Evolutionary conservation across 805 yeast species (phyloP), one percentile per base, ranked within the genome.

Genomic region (Cyberlindnera japonica): DNA sequence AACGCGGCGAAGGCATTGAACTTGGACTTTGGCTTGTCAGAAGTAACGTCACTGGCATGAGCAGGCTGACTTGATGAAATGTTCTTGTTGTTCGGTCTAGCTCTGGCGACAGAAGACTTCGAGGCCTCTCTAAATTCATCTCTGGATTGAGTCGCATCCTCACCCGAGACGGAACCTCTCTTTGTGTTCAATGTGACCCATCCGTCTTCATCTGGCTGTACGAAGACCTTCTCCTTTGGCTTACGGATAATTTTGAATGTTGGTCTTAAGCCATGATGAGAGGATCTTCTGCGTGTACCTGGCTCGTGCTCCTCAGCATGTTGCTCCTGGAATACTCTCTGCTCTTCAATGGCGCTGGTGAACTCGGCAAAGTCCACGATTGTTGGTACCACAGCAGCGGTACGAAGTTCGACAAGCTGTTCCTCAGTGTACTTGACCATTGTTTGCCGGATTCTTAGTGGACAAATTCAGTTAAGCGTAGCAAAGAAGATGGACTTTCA

Each of bases 1-100:
- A 85, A 75, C 19, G 91, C 91, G 52, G 81, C 89, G 61, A 85
- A 85, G 5, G 93, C 91, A 62, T 85, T 85, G 72, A 84, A 85
- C 16, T 76, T 71, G 32, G 71, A 70, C 46, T 77, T 76, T 47
- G 76, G 83, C 48, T 80, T 76, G 48, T 81, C 87, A 28, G 87
- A 78, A 53, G 77, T 69, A 44, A 79, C 72, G 59, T 84, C 91
- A 59, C 82, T 77, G 16, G 84, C 69, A 55, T 83, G 89, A 35
- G 77, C 83, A 18, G 88, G 82, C 63, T 79, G 82, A 30, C 84
- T 77, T 14, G 86, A 77, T 7, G 86, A 77, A 59, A 83, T 79
- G 61, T 81, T 81, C 60, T 83, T 82, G 61, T 79, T 81, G 65
- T 79, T 81, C 44, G 91, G 85, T 58, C 75, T 80, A 43, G 75